phyloP scores from a whole-genome alignment of 306 rosid species.

The Citrullus amarus region DNA sequence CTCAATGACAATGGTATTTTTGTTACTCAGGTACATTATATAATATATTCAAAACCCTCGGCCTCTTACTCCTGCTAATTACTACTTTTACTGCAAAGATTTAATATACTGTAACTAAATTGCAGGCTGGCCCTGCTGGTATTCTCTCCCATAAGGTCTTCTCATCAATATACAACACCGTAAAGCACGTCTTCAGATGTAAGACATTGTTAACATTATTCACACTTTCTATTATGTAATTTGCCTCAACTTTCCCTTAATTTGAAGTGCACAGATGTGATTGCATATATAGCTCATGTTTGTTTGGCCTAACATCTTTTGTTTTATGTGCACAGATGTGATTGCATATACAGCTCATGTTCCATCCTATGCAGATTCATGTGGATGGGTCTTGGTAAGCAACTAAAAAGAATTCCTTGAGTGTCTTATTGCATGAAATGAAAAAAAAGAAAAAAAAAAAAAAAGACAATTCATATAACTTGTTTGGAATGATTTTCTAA shows the following conservation, averaged over 20 bases:
- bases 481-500: too few relatives aligned
- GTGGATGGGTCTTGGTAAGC: slow-evolving; percentile 30
- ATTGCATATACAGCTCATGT: slow-evolving; percentile 24
- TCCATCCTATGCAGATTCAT: slow-evolving; percentile 28
- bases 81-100: not conserved
- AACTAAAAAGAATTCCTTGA: not conserved
- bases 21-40: slow-evolving; percentile 19
- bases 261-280: not conserved
- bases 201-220: not conserved
- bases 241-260: not conserved
- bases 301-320: not conserved
- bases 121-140: slow-evolving; percentile 25
- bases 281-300: not conserved
- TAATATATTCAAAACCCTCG: not conserved
- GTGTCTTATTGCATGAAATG: not conserved
- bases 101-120: not conserved
- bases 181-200: slow-evolving; percentile 22
- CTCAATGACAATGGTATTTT: slow-evolving; percentile 23
- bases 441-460: not conserved
- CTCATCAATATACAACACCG: slow-evolving; percentile 23
- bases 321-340: slow-evolving; percentile 17
- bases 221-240: not conserved
- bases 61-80: not conserved
- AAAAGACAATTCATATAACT: not conserved
- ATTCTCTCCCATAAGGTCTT: slow-evolving; percentile 22